Percentiles rank a stretch among this genome's conserved stretches.
These are phyloP conservation scores for Hibiscus tridactylites DNA, from an alignment of 345 rosid genomes.

Conservation along the genomic window DNA sequence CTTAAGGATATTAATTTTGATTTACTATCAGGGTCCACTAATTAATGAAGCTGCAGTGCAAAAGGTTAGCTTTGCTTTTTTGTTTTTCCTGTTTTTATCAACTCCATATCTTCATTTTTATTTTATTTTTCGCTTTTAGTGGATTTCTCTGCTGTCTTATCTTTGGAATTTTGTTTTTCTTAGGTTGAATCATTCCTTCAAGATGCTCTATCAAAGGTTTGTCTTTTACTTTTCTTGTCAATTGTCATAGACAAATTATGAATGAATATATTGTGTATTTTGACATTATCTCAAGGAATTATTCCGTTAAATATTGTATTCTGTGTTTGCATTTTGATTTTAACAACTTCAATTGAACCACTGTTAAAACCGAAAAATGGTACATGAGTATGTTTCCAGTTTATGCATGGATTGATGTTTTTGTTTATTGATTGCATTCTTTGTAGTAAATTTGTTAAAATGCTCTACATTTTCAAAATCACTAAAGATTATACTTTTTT, in stretches of 20 bases:
- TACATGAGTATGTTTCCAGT: background rate
- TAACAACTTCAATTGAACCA: background rate
- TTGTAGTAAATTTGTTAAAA: background rate
- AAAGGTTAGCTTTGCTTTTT: slow-evolving; percentile 50
- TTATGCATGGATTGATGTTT: background rate
- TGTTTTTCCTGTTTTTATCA: slow-evolving; percentile 5
- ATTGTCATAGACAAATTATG: background rate
- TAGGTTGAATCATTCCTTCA: slow-evolving; percentile 83
- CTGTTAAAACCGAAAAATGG: background rate
- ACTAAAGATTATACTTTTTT: background rate
- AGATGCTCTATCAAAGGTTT: slow-evolving; percentile 87
- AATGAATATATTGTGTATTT: background rate
- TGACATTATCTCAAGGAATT: background rate
- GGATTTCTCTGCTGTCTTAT: slow-evolving; percentile 7
- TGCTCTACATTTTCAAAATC: background rate
- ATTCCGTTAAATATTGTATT: background rate
- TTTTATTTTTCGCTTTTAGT: background rate
- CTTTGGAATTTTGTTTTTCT: slow-evolving; percentile 15
- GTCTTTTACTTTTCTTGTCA: slow-evolving; percentile 12
- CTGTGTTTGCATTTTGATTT: background rate
- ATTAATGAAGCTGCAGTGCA: slow-evolving; percentile 88
- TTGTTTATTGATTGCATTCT: background rate
- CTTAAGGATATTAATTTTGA: slow-evolving; percentile 2
- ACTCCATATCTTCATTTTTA: background rate
- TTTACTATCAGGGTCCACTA: slow-evolving; percentile 69